Base-by-base conservation (phyloP, 108 stramenopile genomes). In the Licmophora abbreviata region DNA sequence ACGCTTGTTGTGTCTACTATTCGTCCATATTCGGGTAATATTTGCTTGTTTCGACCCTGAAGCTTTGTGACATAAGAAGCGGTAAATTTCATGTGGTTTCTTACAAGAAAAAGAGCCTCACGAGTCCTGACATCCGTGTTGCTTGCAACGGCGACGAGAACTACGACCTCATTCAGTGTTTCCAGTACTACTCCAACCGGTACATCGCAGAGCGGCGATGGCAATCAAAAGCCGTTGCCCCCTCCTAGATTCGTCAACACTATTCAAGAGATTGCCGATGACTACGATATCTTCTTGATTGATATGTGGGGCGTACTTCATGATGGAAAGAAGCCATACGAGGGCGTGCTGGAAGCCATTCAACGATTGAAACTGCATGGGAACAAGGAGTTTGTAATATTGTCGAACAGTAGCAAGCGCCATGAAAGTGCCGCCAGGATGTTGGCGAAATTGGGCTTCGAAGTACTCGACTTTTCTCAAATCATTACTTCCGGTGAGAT, bases 261-360 rank as follows among this genome's bases (percentile, higher is more conserved):
- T 11, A 34, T 63, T 11, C 49, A 46, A 10, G 71, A 71, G 2
- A 56, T 84, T 30, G 57, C 61, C 14, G 63, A 81, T 44, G 45
- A 69, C 4, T 87, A 92, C 54, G 90, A 94, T 57, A 65, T 79
- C 4, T 89, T 90, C 44, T 55, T 95, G 0, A 48, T 95, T 24
- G 94, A 95, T 54, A 92, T 93, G 82, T 95, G 90, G 90, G 92
- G 92, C 11, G 92, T 94, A 1, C 69, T 95, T 80, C 95, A 96
- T 56, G 77, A 96, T 56, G 95, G 95, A 6, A 51, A 46, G 35
- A 46, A 25, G 20, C 61, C 88, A 7, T 96, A 96, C 41, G 79
- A 80, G 5, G 89, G 89, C 0, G 91, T 88, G 0, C 48, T 88
- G 43, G 78, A 88, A 24, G 64, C 69, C n/a, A 55, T 94, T 12